Conservation (phyloP, 2,329 filamentous ascomycete genomes). For the Allantophomopsis cytisporea region DNA sequence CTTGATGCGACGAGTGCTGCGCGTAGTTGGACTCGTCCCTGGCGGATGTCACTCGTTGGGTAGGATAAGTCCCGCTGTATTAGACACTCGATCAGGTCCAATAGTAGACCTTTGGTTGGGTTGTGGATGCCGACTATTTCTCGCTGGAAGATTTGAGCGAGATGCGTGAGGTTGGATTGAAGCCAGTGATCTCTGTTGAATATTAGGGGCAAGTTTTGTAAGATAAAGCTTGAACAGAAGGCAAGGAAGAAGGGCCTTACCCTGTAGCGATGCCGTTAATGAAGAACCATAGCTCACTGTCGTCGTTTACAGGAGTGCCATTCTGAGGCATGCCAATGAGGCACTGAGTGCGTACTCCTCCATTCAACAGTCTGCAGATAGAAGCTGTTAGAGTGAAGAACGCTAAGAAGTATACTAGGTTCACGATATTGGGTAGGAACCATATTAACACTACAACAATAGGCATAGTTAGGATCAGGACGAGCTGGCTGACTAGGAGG, state of each 20-base stretch:
- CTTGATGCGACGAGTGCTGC: slow-evolving; percentile 44
- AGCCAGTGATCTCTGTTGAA: slow-evolving; percentile 45
- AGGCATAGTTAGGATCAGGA: slow-evolving; percentile 45
- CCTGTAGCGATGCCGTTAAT: slow-evolving; percentile 58
- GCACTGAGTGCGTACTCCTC: slow-evolving; percentile 9
- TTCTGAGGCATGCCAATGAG: slow-evolving; percentile 26
- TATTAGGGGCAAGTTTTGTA: slow-evolving; percentile 2
- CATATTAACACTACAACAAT: too few relatives aligned
- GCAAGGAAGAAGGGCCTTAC: slow-evolving; percentile 23
- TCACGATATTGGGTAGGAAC: too few relatives aligned
- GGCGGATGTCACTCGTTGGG: slow-evolving; percentile 52
- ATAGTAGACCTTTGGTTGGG: slow-evolving; percentile 55
- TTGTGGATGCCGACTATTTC: slow-evolving; percentile 65
- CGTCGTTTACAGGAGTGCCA: slow-evolving; percentile 39
- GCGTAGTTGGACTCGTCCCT: slow-evolving; percentile 49
- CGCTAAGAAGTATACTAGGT: slow-evolving; percentile 22
- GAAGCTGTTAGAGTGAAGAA: slow-evolving; percentile 38
- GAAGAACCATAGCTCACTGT: slow-evolving; percentile 63
- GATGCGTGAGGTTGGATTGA: slow-evolving; percentile 54
- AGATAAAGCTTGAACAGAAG: not conserved
- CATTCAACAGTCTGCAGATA: slow-evolving; percentile 39
- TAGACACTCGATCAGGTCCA: slow-evolving; percentile 66
- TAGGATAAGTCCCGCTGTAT: slow-evolving; percentile 64
- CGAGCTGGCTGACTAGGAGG: slow-evolving; percentile 42
- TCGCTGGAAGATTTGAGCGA: slow-evolving; percentile 60